Conservation (phyloP, 305 asterid species). For the Fraxinus platypoda region DNA sequence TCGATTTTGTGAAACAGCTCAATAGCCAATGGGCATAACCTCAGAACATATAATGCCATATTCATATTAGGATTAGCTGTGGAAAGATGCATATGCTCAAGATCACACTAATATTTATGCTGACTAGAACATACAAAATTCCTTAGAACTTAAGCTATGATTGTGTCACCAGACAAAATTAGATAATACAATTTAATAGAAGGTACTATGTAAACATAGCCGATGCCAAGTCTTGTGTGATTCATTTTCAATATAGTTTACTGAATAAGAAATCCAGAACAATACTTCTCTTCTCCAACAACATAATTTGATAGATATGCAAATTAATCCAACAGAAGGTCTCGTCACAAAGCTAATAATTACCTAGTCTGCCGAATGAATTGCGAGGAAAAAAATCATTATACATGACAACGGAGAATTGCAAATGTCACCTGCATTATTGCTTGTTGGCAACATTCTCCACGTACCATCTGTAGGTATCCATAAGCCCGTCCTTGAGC, state of each 20-base stretch:
- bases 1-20: neutral
- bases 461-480: constrained; percentile 84
- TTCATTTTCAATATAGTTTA: neutral
- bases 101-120: neutral
- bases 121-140: neutral
- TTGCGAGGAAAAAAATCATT: neutral
- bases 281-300: constrained; percentile 16
- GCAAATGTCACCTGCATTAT: constrained; percentile 37
- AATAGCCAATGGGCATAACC: neutral
- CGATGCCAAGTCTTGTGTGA: neutral
- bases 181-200: neutral
- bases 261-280: constrained; percentile 7
- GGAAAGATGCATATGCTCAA: neutral
- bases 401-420: neutral
- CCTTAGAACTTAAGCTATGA: neutral
- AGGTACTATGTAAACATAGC: neutral
- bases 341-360: constrained; percentile 15
- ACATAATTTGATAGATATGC: constrained; percentile 15
- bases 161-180: neutral
- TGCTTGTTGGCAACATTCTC: constrained; percentile 48
- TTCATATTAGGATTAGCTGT: neutral
- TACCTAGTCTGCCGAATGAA: constrained; percentile 2
- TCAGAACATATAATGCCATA: neutral
- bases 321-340: neutral
- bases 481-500: constrained; percentile 72